Conservation (phyloP, 495 filamentous ascomycete species). For the Penicillium bovifimosum region DNA sequence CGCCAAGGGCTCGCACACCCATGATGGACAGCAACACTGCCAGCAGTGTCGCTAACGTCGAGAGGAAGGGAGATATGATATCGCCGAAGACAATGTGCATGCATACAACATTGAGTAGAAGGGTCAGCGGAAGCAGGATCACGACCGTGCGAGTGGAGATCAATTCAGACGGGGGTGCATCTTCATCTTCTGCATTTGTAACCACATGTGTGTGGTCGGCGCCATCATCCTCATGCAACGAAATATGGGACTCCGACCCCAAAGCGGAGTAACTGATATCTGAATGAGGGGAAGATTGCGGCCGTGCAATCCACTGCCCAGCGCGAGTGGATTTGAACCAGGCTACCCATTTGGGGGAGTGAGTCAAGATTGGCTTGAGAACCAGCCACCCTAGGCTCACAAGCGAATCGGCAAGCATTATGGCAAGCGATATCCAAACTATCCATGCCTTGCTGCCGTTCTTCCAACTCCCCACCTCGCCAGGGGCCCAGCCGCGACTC, state of each 20-base stretch:
- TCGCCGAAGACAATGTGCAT: conserved; percentile 75
- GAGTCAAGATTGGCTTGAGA: conserved; percentile 51
- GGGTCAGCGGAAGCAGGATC: conserved; percentile 67
- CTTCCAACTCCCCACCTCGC: conserved; percentile 79
- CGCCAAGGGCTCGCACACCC: conserved; percentile 90
- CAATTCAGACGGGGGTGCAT: conserved; percentile 79
- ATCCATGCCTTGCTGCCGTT: conserved; percentile 96
- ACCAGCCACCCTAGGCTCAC: conserved; percentile 82
- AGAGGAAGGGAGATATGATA: conserved; percentile 57
- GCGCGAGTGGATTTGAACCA: conserved; percentile 21
- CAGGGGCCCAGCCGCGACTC: conserved; percentile 80
- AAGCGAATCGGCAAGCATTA: conserved; percentile 93
- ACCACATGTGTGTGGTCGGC: conserved; percentile 4
- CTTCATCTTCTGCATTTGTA: conserved; percentile 45
- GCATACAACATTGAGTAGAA: conserved; percentile 71
- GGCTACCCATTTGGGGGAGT: conserved; percentile 34
- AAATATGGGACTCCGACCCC: conserved; percentile 12
- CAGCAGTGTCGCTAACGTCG: conserved; percentile 76
- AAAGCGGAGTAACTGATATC: conserved; percentile 42
- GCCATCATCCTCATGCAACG: conserved; percentile 2
- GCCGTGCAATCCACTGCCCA: conserved; percentile 23
- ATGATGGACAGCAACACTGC: conserved; percentile 87
- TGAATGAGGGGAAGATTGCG: conserved; percentile 18
- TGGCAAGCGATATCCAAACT: conserved; percentile 88
- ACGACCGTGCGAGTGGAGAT: conserved; percentile 67